Base-by-base conservation (phyloP, 352 stramenopile genomes). In the Globisporangium spinosum region DNA sequence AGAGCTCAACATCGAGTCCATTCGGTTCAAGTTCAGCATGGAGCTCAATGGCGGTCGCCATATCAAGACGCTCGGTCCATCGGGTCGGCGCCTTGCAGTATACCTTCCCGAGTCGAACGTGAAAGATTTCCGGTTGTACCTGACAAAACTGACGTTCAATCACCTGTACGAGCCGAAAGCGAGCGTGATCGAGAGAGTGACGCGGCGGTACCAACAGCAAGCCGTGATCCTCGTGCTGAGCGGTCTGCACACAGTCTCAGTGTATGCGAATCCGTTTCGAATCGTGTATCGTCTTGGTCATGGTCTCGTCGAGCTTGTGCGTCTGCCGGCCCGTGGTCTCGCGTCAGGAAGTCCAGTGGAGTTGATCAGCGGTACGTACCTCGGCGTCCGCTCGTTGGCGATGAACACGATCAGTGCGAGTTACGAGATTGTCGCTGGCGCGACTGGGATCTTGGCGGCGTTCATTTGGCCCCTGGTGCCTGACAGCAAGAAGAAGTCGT, bases 341-440 rank as follows among this genome's bases (percentile, higher is more conserved):
- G 87, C 85, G 3, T 95, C 87, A 0, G 89, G 89, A 23, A 95
- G 85, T 57, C 89, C 89, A 1, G 77, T 96, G 10, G 89, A 96
- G 65, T 69, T 96, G 13, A 79, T 96, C 66, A 93, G 79, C 66
- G 89, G 89, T 5, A 73, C 89, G 12, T 96, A 96, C 61, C 71
- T 96, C 17, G 89, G 89, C 57, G 85, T 96, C 5, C 82, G 87
- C 6, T 94, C 87, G 13, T 71, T 96, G 25, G 89, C 85, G 0
- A 96, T 95, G 89, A 96, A 96, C 62, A 89, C 83, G 4, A 96
- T 96, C 71, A 96, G 89, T 67, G 89, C 87, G 22, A 90, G 87
- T 9, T 96, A 96, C 69, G 89, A 96, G 70, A 94, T 94, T 58
- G 83, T 96, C 8, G 89, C 89, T 0, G 89, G 89, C 15, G 85